phyloP scores from a whole-genome alignment of 116 monocot genomes.

The Iris pallida region DNA sequence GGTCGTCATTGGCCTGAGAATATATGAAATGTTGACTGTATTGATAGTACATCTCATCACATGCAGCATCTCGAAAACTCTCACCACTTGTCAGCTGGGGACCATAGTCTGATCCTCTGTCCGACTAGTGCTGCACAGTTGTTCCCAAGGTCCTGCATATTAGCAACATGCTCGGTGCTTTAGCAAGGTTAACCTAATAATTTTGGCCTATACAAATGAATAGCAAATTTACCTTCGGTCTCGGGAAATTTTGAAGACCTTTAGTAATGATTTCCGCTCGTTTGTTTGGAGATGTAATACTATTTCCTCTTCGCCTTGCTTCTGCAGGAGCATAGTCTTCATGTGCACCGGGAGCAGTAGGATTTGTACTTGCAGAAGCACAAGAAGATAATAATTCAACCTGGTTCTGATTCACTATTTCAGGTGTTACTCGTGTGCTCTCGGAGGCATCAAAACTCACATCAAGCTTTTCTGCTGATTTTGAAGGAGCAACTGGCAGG shows the following conservation, averaged over 20 bases:
- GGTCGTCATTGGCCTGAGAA: not conserved
- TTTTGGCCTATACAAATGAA: slow-evolving; percentile 4
- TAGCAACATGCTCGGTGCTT: too few relatives aligned
- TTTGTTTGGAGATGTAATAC: slow-evolving; percentile 10
- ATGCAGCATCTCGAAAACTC: slow-evolving; percentile 1
- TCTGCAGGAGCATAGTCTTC: slow-evolving; percentile 10
- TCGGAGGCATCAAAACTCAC: slow-evolving; percentile 18
- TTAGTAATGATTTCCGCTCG: slow-evolving; percentile 1
- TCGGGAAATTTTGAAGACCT: not conserved
- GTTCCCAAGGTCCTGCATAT: too few relatives aligned
- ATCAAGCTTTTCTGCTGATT: slow-evolving; percentile 21
- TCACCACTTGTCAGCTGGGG: slow-evolving; percentile 44
- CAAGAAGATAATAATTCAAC: slow-evolving; percentile 50
- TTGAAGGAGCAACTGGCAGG: slow-evolving; percentile 7
- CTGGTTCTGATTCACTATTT: slow-evolving; percentile 14
- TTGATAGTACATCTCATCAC: not conserved
- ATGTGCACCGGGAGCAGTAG: slow-evolving; percentile 16
- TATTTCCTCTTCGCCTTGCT: slow-evolving; percentile 3
- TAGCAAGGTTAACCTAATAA: too few relatives aligned
- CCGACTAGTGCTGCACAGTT: too few relatives aligned
- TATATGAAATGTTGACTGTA: not conserved
- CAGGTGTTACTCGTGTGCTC: not conserved
- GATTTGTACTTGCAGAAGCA: slow-evolving; percentile 55
- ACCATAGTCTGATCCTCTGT: slow-evolving; percentile 53
- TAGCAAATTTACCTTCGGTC: slow-evolving; percentile 32